Evolutionary conservation across 75 land plant species (phyloP), one percentile per base, ranked within the genome.

Genomic region (Pinus tabuliformis): DNA sequence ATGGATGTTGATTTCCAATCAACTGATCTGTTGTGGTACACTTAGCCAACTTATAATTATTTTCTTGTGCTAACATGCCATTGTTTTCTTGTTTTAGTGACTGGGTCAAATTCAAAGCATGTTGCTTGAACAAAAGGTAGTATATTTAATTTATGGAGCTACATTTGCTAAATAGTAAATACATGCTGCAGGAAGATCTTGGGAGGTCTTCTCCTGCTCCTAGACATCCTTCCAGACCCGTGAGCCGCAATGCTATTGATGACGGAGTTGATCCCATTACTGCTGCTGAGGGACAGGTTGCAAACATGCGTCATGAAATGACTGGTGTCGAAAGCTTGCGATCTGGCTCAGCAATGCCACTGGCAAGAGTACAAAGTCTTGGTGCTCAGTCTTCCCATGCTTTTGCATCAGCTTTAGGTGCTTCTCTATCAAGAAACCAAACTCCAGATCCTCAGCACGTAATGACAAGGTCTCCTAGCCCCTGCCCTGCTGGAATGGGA

Each of bases 191-290:
- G 98, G 89, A 95, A 78, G 98, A 95, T 72, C 78, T 93, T 64
- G 90, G 89, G 20, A 84, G 88, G 64, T 49, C 89, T 1, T 83
- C 86, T 71, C 86, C 91, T 17, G 87, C 86, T 14, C 81, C 90
- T 57, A 78, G 89, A 13, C 84, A 81, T 58, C 91, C 82, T 21
- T 94, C 97, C 30, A 89, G 92, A 62, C 91, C 97, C 1, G 89
- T 87, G 24, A 91, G 97, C 81, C 83, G 93, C 11, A 87, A 89
- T 73, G 83, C 97, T 17, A 85, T 87, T 82, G 96, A 89, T 73
- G 92, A 94, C 39, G 82, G 56, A 26, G 62, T 66, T 36, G 92
- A 86, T 9, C 26, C 75, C 16, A 21, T 82, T 20, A 60, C 58
- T 74, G 75, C 81, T 56, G 72, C 83, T 64, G 91, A 87, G 73